phyloP scores from a whole-genome alignment of 2,329 filamentous ascomycete species.

The Aspergillus aculeatinus region DNA sequence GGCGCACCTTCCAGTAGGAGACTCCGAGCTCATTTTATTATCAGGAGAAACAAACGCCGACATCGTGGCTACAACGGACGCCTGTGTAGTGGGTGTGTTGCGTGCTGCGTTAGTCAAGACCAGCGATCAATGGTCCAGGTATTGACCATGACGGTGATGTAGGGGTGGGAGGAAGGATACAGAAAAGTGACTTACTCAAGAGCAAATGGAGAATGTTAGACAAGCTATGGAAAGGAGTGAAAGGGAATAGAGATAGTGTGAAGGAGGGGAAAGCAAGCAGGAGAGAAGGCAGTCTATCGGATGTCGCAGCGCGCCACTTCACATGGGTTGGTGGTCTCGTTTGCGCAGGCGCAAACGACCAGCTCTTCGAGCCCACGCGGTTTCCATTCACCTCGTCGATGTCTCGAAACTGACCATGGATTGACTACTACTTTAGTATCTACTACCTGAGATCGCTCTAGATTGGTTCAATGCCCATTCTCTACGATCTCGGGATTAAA shows the following conservation, averaged over 20 bases:
- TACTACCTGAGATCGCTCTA: too few species aligned
- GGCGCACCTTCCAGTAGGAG: constrained; percentile 60
- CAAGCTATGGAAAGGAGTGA: not conserved
- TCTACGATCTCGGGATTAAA: too few species aligned
- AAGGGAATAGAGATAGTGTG: not conserved
- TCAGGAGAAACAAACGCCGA: constrained; percentile 53
- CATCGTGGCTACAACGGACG: constrained; percentile 18
- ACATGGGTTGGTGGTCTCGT: constrained; percentile 2
- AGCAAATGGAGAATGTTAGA: not conserved
- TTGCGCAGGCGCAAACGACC: not conserved
- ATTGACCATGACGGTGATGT: not conserved
- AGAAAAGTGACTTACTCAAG: not conserved
- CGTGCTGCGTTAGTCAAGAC: constrained; percentile 6
- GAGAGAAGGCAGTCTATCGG: not conserved
- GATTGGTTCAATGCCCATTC: too few species aligned
- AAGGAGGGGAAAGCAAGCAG: not conserved
- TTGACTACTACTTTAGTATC: too few species aligned
- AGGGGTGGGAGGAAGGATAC: constrained; percentile 3
- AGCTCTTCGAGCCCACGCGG: not conserved
- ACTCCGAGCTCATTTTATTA: constrained; percentile 61
- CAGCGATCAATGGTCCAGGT: constrained; percentile 3
- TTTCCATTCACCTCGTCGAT: too few species aligned
- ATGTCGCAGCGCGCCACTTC: constrained; percentile 9
- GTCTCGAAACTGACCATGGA: too few species aligned
- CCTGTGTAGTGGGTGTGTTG: not conserved